Evolutionary conservation across 441 rosid species (phyloP), one percentile per base, ranked within the genome.

Genomic region (Populus tomentosa): DNA sequence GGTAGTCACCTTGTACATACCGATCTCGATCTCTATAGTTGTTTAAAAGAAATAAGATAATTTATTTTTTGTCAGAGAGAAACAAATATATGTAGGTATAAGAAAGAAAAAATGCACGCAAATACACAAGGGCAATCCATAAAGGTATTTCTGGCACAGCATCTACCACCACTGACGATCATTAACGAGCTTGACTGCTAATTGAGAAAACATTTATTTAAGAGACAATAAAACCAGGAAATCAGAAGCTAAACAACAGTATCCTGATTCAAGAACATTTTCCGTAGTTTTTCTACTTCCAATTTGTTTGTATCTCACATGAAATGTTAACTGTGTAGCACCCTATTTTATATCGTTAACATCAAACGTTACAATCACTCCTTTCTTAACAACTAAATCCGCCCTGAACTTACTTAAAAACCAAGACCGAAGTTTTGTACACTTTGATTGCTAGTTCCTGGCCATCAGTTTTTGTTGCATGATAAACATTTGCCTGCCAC

Each of bases 1-100:
- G 95, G 81, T 85, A 94, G 83, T 94, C 98, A 83, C 99, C 99
- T 86, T 91, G 95, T 63, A 95, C 99, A 80, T 94, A 95, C 42
- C 97, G 89, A 87, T 94, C 97, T 64, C 98, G 92, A 76, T 95
- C 98, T 89, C 99, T 95, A 69, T 65, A 69, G 53, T 84, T 73
- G 77, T 78, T 62, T 23, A 72, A 69, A 66, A 77, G 75, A 23
- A 70, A 74, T 26, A 50, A 75, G 24, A 32, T 56, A 46, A 5
- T 7, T 46, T 20, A 40, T 32, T 20, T 78, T 42, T 30, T 21
- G 4, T 9, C 28, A 24, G 50, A 71, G 30, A 61, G 72, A 53
- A 46, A 13, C 56, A 67, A 23, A 11, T 16, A 70, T 6, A 30
- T 1, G 5, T 13, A 59, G 30, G 21, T 18, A 42, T 38, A 35